Base-by-base conservation (phyloP, 2,329 filamentous ascomycete species). In the Westerdykella ornata region DNA sequence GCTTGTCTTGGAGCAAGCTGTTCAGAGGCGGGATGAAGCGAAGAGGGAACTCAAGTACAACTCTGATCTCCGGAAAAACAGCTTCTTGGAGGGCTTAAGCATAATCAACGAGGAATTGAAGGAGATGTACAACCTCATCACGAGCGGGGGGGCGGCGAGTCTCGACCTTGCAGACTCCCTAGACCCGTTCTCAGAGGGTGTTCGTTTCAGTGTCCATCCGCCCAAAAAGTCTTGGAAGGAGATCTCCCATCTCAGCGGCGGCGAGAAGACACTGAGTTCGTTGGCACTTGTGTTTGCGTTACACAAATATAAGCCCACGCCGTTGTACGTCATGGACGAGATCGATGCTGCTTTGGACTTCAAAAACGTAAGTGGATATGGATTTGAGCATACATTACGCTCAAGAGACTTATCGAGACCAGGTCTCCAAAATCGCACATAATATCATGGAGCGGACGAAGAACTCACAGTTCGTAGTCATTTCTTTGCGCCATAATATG, bases 111-210 rank as follows among this genome's bases (percentile, higher is more conserved):
- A 96, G 17, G 85, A 90, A 1, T 75, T 98, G 35, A 98, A 98
- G 72, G 92, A 98, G 62, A 98, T 98, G 92, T 98, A 98, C 70
- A 92, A 98, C 65, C 96, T 98, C 89, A 98, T 98, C 65, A 98
- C 92, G 16, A 97, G 98, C 88, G 92, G 92, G 47, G 92, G 92
- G 42, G 98, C 98, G 57, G 92, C 92, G 0, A 92, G 98, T 70
- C 78, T 98, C 11, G 94, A 98, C 67, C 81, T 98, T 17, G 92
- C 98, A 31, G 92, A 98, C 71, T 90, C 84, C 14, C 73, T 98
- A 2, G 94, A 98, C 64, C 92, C 92, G 0, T 98, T 98, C 73
- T 88, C 85, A 5, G 92, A 98, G 68, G 92, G 92, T 18, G 97
- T 98, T 48, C 66, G 96, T 36, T 98, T 98, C 73, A 90, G 84